Conservation (phyloP, 1,284 basidiomycete species). For the Rhizoctonia solani region DNA sequence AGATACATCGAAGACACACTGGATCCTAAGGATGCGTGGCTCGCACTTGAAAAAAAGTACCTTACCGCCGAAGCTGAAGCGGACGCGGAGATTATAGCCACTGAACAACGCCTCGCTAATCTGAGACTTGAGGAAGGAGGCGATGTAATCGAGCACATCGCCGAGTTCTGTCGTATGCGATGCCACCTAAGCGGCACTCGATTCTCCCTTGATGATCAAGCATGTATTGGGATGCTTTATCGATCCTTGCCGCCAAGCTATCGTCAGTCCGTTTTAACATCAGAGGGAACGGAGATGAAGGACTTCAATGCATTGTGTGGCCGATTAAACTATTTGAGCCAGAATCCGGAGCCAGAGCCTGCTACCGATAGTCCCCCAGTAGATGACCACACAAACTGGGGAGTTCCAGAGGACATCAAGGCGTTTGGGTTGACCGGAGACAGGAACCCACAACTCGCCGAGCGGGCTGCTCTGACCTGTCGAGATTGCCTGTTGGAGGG, state of each 20-base stretch:
- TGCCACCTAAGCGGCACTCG: not conserved
- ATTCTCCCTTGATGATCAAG: not conserved
- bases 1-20: not conserved
- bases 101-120: not conserved
- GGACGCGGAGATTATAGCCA: not conserved
- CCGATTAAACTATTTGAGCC: not conserved
- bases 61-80: not conserved
- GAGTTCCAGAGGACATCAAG: not conserved
- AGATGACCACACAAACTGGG: not conserved
- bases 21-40: not conserved
- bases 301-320: not conserved
- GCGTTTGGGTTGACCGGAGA: not conserved
- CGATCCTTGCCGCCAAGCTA: not conserved
- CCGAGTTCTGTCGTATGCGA: not conserved
- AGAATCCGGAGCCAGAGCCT: not conserved
- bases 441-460: not conserved
- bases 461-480: not conserved
- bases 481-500: not conserved
- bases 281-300: not conserved
- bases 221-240: not conserved
- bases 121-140: not conserved
- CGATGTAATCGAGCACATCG: not conserved
- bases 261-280: not conserved
- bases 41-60: not conserved
- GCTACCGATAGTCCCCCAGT: not conserved